Conservation (phyloP, 305 asterid species). For the Fraxinus platypoda region DNA sequence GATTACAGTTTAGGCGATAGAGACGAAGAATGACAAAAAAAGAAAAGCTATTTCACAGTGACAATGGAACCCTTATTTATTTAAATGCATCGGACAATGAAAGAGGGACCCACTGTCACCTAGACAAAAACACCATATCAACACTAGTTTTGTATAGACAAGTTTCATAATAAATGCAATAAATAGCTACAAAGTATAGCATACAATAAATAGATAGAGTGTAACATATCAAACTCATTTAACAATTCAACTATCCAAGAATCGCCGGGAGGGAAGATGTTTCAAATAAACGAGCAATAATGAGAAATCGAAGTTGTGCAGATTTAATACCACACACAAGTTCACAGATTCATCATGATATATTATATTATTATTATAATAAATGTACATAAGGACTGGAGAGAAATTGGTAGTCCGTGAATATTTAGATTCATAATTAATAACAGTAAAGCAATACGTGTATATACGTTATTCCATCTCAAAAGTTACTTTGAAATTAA, state of each 20-base stretch:
- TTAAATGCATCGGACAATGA: not conserved
- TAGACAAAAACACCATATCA: not conserved
- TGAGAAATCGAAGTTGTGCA: not conserved
- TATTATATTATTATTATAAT: not conserved
- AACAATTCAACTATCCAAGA: not conserved
- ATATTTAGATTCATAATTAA: not conserved
- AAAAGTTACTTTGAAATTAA: not conserved
- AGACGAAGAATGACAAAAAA: not conserved
- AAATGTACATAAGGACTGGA: not conserved
- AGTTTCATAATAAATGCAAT: not conserved
- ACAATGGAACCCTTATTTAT: not conserved
- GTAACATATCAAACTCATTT: not conserved
- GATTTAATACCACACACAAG: not conserved
- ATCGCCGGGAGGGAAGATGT: not conserved
- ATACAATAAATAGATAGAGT: not conserved
- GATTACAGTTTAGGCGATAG: not conserved
- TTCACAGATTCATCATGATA: not conserved
- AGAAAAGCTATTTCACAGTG: not conserved
- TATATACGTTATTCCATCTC: not conserved
- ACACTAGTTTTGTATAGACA: not conserved
- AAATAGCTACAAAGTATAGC: not conserved
- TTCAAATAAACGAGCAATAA: not conserved
- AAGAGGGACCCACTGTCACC: not conserved
- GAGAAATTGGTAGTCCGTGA: not conserved
- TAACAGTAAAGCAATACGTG: not conserved